Evolutionary conservation across 345 rosid genomes (phyloP), one percentile per base, ranked within the genome.

Genomic region (Salix suchowensis): DNA sequence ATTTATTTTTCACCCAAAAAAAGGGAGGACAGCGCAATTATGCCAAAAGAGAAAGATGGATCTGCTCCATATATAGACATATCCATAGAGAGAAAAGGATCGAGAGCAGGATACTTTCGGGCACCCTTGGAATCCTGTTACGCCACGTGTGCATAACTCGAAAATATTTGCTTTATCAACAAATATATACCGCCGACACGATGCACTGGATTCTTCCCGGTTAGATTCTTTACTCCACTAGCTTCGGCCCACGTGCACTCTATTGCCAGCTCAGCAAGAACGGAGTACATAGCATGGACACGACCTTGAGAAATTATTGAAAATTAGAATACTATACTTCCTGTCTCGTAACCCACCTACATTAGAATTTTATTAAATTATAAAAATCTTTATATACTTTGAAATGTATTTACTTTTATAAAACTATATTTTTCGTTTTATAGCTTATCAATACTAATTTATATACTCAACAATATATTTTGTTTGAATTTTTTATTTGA

Each of bases 151-250:
- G 71, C 28, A 1, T 26, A 70, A n/a, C 14, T 16, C 32, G 40
- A 12, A 4, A 7, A 52, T 66, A 72, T 66, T 55, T 54, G n/a
- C 46, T 73, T 76, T 0, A 46, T 46, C 65, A 15, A 72, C 69
- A 71, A 72, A 76, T 74, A 76, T 40, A 34, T 34, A 34, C 6
- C 82, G 79, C 86, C 83, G 82, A 72, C 88, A 83, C 30, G 76
- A 30, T 70, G 26, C 32, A 30, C 48, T 3, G 14, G 2, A 12
- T 40, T 8, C 40, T 10, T 30, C 42, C 71, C 32, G n/a, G n/a
- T 36, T 10, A 32, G 65, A n/a, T 68, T 39, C 42, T 6, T 4
- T 0, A 26, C 13, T 30, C 36, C 32, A 8, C 65, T 39, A 34
- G 15, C 34, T 36, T 72, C 18, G 6, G 11, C 58, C 46, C 44